Evolutionary conservation across 306 rosid species (phyloP).

Genomic region (Prunus campanulata): DNA sequence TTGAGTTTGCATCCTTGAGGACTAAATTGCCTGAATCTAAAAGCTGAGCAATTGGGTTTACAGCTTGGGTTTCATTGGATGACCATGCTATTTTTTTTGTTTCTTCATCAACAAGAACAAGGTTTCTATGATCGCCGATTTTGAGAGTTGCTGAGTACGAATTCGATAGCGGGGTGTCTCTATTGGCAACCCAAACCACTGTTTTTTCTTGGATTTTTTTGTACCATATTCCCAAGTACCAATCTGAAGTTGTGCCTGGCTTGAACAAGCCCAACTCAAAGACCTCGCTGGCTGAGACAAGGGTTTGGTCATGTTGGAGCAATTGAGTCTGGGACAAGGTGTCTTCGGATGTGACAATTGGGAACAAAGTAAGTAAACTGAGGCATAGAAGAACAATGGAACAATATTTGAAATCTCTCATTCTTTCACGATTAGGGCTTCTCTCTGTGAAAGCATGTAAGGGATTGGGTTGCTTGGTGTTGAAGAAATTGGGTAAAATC

Average conservation of each 20-base stretch:
- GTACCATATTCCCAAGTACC: conserved; percentile 73
- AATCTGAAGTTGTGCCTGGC: conserved; percentile 16
- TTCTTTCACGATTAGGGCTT: conserved; percentile 14
- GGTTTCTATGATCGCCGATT: conserved; percentile 35
- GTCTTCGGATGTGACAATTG: conserved; percentile 27
- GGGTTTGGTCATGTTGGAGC: conserved; percentile 44
- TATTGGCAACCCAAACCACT: conserved; percentile 76
- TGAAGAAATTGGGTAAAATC: too few species aligned
- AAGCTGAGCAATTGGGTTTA: conserved; percentile 48
- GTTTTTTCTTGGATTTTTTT: conserved; percentile 24
- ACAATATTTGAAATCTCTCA: conserved; percentile 27
- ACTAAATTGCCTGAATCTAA: conserved; percentile 65
- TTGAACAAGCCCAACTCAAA: conserved; percentile 59
- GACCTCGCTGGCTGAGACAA: conserved; percentile 34
- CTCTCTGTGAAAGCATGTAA: too few species aligned
- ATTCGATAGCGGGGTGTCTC: conserved; percentile 51
- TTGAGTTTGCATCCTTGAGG: conserved; percentile 27
- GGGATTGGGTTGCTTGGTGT: too few species aligned
- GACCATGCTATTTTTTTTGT: conserved; percentile 39
- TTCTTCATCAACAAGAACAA: conserved; percentile 35
- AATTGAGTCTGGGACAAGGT: conserved; percentile 43
- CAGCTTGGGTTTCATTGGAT: conserved; percentile 27
- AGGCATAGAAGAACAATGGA: conserved; percentile 18
- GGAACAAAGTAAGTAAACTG: conserved; percentile 16
- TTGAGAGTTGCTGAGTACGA: conserved; percentile 29